Conservation (phyloP, 2,329 filamentous ascomycete genomes). For the Hypoxylon sp. region DNA sequence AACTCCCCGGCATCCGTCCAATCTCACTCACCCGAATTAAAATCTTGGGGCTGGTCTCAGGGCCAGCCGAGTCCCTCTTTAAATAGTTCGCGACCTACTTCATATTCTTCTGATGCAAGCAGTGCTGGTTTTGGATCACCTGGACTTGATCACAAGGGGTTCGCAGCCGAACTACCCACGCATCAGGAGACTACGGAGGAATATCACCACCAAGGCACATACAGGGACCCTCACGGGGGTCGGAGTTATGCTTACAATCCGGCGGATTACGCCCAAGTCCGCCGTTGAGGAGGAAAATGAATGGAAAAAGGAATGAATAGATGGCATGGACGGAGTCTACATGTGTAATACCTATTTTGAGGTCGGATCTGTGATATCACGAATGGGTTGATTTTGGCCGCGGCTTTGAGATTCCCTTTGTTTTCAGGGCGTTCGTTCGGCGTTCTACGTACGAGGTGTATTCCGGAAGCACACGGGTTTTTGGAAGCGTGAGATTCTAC, state of each 20-base stretch:
- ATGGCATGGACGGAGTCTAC: conserved; percentile 15
- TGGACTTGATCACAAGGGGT: conserved; percentile 59
- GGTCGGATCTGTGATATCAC: conserved; percentile 26
- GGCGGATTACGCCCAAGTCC: conserved; percentile 56
- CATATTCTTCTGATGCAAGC: conserved; percentile 54
- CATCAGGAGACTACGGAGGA: conserved; percentile 66
- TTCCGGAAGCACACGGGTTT: conserved; percentile 1
- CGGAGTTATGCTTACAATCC: conserved; percentile 58
- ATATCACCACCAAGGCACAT: conserved; percentile 48
- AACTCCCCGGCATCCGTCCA: conserved; percentile 51
- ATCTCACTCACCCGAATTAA: conserved; percentile 53
- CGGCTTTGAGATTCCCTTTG: conserved; percentile 18
- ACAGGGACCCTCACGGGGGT: conserved; percentile 13
- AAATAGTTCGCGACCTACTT: conserved; percentile 56
- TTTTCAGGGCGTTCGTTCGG: conserved; percentile 23
- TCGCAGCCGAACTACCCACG: conserved; percentile 62
- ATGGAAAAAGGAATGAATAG: conserved; percentile 9
- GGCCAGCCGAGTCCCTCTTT: conserved; percentile 53
- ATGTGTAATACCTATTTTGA: conserved; percentile 3
- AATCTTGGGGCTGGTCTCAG: conserved; percentile 61
- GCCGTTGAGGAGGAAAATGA: conserved; percentile 19
- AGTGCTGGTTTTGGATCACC: conserved; percentile 58
- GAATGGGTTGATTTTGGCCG: conserved; percentile 3
- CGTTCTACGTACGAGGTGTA: conserved; percentile 31
- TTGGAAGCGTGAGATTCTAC: conserved; percentile 9